Percentiles rank a stretch among this genome's conserved stretches.
Evolutionary conservation across 345 rosid species (phyloP).

Genomic region (Theobroma cacao): DNA sequence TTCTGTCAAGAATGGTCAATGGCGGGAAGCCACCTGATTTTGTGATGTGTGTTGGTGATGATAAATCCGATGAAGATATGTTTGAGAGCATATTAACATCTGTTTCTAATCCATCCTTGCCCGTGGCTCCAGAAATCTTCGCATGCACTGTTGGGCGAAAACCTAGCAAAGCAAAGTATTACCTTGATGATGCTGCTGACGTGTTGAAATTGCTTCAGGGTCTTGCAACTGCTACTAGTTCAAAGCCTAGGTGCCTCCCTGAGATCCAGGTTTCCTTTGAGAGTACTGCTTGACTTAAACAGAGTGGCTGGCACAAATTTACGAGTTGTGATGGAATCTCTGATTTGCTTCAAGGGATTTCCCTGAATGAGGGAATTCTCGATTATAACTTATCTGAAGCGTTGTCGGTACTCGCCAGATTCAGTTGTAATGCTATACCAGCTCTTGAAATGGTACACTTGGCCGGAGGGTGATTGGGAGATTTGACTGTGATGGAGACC

Average conservation of each 20-base stretch:
- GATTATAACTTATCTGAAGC: not conserved
- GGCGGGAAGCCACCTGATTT: constrained; percentile 62
- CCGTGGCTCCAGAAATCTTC: constrained; percentile 64
- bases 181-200: constrained; percentile 61
- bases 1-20: constrained; percentile 50
- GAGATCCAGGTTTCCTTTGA: constrained; percentile 53
- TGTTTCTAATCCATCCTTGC: constrained; percentile 47
- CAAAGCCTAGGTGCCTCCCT: constrained; percentile 36
- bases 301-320: not conserved
- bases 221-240: constrained; percentile 50
- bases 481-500: not conserved
- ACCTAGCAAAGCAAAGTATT: constrained; percentile 91
- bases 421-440: not conserved
- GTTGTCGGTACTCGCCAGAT: not conserved
- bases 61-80: constrained; percentile 94
- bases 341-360: constrained; percentile 8
- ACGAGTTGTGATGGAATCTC: not conserved
- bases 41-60: constrained; percentile 87
- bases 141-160: constrained; percentile 89
- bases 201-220: constrained; percentile 72
- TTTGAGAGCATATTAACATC: constrained; percentile 68
- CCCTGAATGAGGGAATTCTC: not conserved
- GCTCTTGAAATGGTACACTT: not conserved
- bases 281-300: constrained; percentile 42
- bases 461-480: not conserved